These are phyloP conservation scores for Davidsoniella eucalypti DNA, from an alignment of 2,329 filamentous ascomycete species.

Conservation along the genomic window DNA sequence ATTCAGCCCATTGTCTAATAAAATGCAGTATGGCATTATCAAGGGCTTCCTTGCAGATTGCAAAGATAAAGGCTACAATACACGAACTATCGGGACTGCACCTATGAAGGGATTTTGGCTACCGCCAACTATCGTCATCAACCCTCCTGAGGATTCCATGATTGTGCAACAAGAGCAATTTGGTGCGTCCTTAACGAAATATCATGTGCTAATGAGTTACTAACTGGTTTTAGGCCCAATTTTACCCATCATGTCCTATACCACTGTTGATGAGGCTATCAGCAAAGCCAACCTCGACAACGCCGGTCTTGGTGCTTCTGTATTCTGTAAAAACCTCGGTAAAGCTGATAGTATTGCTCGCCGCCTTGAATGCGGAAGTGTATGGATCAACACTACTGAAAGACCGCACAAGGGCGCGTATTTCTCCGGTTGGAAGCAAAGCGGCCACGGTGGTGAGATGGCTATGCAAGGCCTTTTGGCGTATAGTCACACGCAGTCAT, in stretches of 20 bases:
- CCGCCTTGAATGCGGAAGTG: slow-evolving; percentile 37
- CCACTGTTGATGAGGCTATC: slow-evolving; percentile 42
- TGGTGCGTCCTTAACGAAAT: slow-evolving; percentile 16
- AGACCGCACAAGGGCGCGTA: slow-evolving; percentile 19
- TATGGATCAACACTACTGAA: slow-evolving; percentile 38
- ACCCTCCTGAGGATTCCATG: slow-evolving; percentile 37
- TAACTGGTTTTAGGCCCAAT: slow-evolving; percentile 33
- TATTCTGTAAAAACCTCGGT: slow-evolving; percentile 37
- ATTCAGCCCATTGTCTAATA: slow-evolving; percentile 46
- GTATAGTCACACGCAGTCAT: slow-evolving; percentile 20
- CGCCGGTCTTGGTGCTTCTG: slow-evolving; percentile 38
- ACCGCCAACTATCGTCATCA: slow-evolving; percentile 41
- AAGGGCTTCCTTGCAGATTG: slow-evolving; percentile 32
- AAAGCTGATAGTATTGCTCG: slow-evolving; percentile 35
- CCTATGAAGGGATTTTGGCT: slow-evolving; percentile 36
- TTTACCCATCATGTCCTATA: slow-evolving; percentile 45
- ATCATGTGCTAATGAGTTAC: not conserved
- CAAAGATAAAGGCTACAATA: slow-evolving; percentile 35
- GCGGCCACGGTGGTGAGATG: slow-evolving; percentile 22
- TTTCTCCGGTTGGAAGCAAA: slow-evolving; percentile 21
- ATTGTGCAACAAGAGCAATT: slow-evolving; percentile 39
- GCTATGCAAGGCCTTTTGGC: slow-evolving; percentile 20
- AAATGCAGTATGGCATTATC: slow-evolving; percentile 44
- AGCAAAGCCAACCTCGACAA: slow-evolving; percentile 34
- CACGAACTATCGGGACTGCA: slow-evolving; percentile 29